A percentile compares a stretch with the other conserved stretches of the same genome.
Conservation (phyloP, 2,329 filamentous ascomycete genomes). For the Pyricularia pennisetigena region DNA sequence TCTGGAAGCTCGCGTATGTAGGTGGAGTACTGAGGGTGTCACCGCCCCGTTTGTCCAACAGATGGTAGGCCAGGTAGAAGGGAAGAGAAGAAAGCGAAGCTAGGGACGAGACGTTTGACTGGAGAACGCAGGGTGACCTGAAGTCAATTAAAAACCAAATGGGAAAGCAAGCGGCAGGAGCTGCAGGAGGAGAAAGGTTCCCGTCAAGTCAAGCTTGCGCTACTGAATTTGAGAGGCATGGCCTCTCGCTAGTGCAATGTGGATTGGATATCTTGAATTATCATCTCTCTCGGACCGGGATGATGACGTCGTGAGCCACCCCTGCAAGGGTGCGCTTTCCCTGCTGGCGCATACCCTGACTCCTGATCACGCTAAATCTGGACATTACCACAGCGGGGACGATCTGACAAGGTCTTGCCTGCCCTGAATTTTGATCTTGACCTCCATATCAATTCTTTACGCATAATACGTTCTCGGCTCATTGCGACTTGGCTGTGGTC, state of each 20-base stretch:
- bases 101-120: not conserved
- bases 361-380: not conserved
- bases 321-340: not conserved
- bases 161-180: not conserved
- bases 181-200: not conserved
- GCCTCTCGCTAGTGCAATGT: not conserved
- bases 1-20: not conserved
- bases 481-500: not conserved
- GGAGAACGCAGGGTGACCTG: not conserved
- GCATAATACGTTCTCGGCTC: not conserved
- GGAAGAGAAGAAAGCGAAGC: not conserved
- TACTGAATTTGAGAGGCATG: not conserved
- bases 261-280: not conserved
- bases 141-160: not conserved
- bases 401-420: not conserved
- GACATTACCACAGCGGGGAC: not conserved
- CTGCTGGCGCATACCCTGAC: not conserved
- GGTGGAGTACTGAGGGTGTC: not conserved
- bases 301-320: not conserved
- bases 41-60: constrained; percentile 1
- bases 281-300: not conserved
- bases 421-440: not conserved
- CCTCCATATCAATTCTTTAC: not conserved
- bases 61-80: not conserved
- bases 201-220: not conserved